A percentile compares a stretch with the other conserved stretches of the same genome.
Conservation (phyloP, 2,329 filamentous ascomycete species). For the Ascochyta koolunga region DNA sequence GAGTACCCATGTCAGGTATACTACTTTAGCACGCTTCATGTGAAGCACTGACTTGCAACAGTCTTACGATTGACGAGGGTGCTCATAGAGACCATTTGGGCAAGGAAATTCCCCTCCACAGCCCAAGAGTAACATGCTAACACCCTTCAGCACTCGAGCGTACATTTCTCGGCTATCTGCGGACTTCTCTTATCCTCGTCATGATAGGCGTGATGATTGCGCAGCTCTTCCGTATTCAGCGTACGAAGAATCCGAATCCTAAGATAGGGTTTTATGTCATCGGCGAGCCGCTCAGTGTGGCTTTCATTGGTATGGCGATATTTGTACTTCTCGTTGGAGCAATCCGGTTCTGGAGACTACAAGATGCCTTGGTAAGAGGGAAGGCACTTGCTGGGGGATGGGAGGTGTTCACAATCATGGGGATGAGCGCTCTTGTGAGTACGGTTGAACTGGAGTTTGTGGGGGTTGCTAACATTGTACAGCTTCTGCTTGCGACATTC, state of each 20-base stretch:
- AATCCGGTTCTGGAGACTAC: constrained; percentile 65
- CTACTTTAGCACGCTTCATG: neutral
- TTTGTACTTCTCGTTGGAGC: constrained; percentile 60
- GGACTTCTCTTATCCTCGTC: constrained; percentile 71
- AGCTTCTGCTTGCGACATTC: constrained; percentile 27
- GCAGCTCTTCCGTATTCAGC: constrained; percentile 70
- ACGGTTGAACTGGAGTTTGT: neutral
- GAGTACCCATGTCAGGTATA: constrained; percentile 53
- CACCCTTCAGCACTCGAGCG: constrained; percentile 68
- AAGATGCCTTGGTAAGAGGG: constrained; percentile 63
- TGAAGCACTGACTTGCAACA: neutral
- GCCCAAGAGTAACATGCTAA: constrained; percentile 9
- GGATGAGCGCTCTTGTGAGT: constrained; percentile 57
- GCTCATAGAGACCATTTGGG: constrained; percentile 63
- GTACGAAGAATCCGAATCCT: constrained; percentile 50
- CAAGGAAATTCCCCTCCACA: constrained; percentile 39
- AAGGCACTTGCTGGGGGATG: constrained; percentile 65
- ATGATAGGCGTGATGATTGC: constrained; percentile 70
- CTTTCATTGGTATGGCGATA: constrained; percentile 58
- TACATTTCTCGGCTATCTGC: constrained; percentile 75
- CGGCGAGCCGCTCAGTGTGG: constrained; percentile 63
- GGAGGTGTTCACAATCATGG: constrained; percentile 60
- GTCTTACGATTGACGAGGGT: constrained; percentile 57
- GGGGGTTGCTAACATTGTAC: constrained; percentile 6
- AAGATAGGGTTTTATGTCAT: constrained; percentile 65